Evolutionary conservation across 1,284 basidiomycete genomes (phyloP), one percentile per base, ranked within the genome.

Genomic region (Trametes polyzona): DNA sequence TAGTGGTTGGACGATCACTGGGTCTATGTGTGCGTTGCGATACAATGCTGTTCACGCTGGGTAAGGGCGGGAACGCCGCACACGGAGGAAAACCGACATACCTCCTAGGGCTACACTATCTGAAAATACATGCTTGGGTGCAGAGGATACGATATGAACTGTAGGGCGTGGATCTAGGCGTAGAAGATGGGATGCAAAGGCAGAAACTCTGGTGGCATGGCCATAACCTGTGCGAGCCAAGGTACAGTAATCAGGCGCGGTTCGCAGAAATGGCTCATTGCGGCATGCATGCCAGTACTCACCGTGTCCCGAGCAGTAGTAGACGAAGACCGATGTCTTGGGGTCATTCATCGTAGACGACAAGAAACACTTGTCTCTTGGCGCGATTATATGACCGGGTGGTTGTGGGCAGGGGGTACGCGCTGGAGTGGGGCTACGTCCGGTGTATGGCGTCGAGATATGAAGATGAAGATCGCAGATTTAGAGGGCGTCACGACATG

Each of bases 301-400:
- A 85, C 87, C 88, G 66, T 90, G 87, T 21, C 87, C 87, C 32
- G 86, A 88, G 69, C 87, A 89, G 66, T 89, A 90, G 67, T 87
- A 90, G 1, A 82, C 87, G 51, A 87, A 77, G 11, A 23, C 40
- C 29, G 63, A 55, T 17, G 32, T 53, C 14, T 23, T 48, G 24
- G 44, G 7, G 11, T 44, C 43, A 43, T 55, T 40, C 48, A 37
- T 30, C 27, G 41, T 58, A 30, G 35, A 24, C 14, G 19, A 21
- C 2, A 12, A 11, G 10, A 29, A 6, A 5, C 3, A 4, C 17
- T 29, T 7, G 9, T 29, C 42, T 30, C 7, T 49, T n/a, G 24
- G 23, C 16, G 3, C 27, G 8, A 33, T 23, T 53, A 50, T 50
- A 46, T 49, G 29, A 11, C 19, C 7, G 4, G 9, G 21, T 5